phyloP scores from a whole-genome alignment of 73 alveolate species.

The Paramecium octaurelia region DNA sequence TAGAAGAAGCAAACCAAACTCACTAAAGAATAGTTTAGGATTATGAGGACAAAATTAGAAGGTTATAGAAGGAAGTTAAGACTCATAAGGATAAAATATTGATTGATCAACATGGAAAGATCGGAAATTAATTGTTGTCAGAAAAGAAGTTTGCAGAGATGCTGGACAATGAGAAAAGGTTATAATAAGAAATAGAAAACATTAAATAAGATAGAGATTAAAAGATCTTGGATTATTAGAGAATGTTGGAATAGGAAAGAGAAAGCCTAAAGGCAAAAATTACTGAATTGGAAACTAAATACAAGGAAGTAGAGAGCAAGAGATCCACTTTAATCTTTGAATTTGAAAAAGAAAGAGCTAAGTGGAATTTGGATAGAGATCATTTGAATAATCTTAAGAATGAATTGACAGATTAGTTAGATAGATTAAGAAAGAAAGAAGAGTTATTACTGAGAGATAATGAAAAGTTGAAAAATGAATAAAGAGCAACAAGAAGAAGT shows the following conservation, averaged over 20 bases:
- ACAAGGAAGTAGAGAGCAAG: slow-evolving; percentile 80
- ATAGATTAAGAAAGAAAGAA: slow-evolving; percentile 79
- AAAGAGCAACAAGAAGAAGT: slow-evolving; percentile 70
- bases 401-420: slow-evolving; percentile 77
- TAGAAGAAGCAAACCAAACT: slow-evolving; percentile 85
- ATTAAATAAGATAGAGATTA: slow-evolving; percentile 81
- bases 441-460: slow-evolving; percentile 87
- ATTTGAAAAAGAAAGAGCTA: slow-evolving; percentile 94
- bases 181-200: slow-evolving; percentile 77
- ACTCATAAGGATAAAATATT: slow-evolving; percentile 82
- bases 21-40: slow-evolving; percentile 66
- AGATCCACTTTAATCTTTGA: slow-evolving; percentile 79
- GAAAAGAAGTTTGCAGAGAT: slow-evolving; percentile 88
- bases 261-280: slow-evolving; percentile 78
- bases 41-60: slow-evolving; percentile 67
- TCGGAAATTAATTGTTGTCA: slow-evolving; percentile 73
- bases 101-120: slow-evolving; percentile 76
- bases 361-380: slow-evolving; percentile 92
- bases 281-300: slow-evolving; percentile 82
- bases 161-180: slow-evolving; percentile 73
- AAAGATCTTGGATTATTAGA: slow-evolving; percentile 75
- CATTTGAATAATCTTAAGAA: slow-evolving; percentile 71
- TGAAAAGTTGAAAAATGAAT: slow-evolving; percentile 86
- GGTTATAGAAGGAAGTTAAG: slow-evolving; percentile 85
- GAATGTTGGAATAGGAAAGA: slow-evolving; percentile 82